Percentiles rank a stretch among this genome's conserved stretches.
Conservation (phyloP, 768 basidiomycete genomes). For the Suillus americanus region DNA sequence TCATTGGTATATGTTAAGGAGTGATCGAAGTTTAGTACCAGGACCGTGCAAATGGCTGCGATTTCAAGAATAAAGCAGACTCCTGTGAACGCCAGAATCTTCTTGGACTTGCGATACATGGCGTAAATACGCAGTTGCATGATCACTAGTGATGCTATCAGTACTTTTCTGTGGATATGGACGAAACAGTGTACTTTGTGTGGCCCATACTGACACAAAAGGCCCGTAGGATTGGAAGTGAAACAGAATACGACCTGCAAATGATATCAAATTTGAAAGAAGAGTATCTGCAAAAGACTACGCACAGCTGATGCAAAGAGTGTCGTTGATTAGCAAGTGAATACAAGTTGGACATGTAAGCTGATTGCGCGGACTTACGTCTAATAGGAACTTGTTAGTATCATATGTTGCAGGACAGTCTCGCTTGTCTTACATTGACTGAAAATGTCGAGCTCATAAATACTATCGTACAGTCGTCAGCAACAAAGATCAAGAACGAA, state of each 20-base stretch:
- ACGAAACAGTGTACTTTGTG: conserved; percentile 3
- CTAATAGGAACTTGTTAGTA: conserved; percentile 3
- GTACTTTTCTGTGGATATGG: not conserved
- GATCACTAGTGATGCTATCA: conserved; percentile 1
- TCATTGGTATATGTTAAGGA: conserved; percentile 8
- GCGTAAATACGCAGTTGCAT: conserved; percentile 14
- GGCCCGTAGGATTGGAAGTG: conserved; percentile 11
- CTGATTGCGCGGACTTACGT: not conserved
- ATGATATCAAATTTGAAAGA: not conserved
- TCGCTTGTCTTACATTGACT: not conserved
- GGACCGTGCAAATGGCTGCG: conserved; percentile 5
- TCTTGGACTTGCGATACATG: conserved; percentile 12
- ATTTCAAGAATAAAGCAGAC: conserved; percentile 6
- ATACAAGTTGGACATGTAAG: not conserved
- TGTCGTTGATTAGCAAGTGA: not conserved
- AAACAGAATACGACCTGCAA: conserved; percentile 9
- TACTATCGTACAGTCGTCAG: conserved; percentile 5
- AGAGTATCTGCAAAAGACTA: not conserved
- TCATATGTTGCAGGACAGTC: not conserved
- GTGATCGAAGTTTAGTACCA: conserved; percentile 6
- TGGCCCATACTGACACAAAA: conserved; percentile 8
- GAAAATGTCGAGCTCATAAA: conserved; percentile 10
- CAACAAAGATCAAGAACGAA: not conserved
- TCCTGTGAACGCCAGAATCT: conserved; percentile 2
- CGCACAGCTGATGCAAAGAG: not conserved